Base-by-base conservation (phyloP, 371 early-diverging fungal genomes). In the Apophysomyces elegans region DNA sequence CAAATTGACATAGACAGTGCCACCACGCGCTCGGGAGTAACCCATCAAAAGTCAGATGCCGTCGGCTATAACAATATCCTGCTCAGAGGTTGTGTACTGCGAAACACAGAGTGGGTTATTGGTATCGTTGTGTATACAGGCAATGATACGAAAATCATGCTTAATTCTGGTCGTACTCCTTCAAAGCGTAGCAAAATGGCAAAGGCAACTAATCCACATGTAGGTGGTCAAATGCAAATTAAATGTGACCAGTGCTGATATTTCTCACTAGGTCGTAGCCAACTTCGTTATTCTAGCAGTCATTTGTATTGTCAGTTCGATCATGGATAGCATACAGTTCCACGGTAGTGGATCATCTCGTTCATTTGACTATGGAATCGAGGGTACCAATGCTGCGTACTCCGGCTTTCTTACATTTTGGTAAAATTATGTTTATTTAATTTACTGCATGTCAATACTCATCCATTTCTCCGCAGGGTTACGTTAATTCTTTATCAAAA, bases 141-240 rank as follows among this genome's bases (percentile, higher is more conserved):
- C n/a, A 73, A 81, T 58, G 91, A 96, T 26, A 95, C 98, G 32
- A 97, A 97, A 74, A 91, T 95, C 44, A 91, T 91, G 84, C 80
- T 93, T 67, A 96, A 95, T 71, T 81, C 95, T 5, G 97, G 96
- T 32, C 88, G 83, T 36, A 96, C 96, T 0, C 96, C 97, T 3
- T 92, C 91, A 63, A 99, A 99, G 77, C 91, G 95, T 35, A 94
- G 95, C 71, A 88, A 90, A 41, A 94, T 99, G 68, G 99, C 99
- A 64, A 89, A 91, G 57, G 91, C 91, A 70, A 88, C 99, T 62
- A 98, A 98, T 81, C 91, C 90, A 56, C 96, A 95, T 71, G 91
- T 94, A 85, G 74, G 76, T 46, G 5, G 44, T 37, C 35, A 7
- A 38, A 16, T 37, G 14, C 21, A 43, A 39, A 61, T 11, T 13